Base-by-base conservation (phyloP, 768 basidiomycete genomes). In the Phlebiopsis gigantea region DNA sequence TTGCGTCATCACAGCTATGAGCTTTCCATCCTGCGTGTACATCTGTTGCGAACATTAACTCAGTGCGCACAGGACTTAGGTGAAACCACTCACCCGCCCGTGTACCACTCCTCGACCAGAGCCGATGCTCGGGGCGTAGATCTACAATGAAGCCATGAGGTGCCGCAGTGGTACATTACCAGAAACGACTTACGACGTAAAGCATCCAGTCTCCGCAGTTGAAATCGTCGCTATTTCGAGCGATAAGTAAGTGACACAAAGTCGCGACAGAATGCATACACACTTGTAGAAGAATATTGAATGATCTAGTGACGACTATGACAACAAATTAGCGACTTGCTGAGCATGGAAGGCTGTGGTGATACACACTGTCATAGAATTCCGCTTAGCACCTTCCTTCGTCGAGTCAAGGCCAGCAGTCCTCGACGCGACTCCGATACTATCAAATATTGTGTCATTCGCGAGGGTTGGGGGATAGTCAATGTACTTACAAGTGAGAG, bases 191-290 rank as follows among this genome's bases (percentile, higher is more conserved):
- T 62, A 89, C 90, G 52, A 85, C 84, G 62, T 90, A 88, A 53
- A 93, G 77, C 29, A 93, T 61, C 82, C 90, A 93, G 57, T 92
- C 86, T 25, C 84, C 85, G 64, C 87, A 89, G 65, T 89, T 77
- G 63, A 93, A 89, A 46, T 78, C 70, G 63, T 92, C 78, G 61
- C 89, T 91, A 61, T 29, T 4, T 8, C n/a, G 26, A 10, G 28
- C 26, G 47, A 28, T 29, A 6, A 17, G 26, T 29, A n/a, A 29
- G 8, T 46, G 9, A 6, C 22, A 43, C 5, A 26, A 17, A 24
- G 44, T 21, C 22, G 43, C 10, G 22, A 24, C 21, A 4, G 26
- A 7, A 9, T 4, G 43, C 34, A 34, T n/a, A 63, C 81, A 65
- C 67, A 88, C 88, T 80, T 77, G 62, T 91, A 93, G 68, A 84